A percentile compares a stretch with the other conserved stretches of the same genome.
Conservation (phyloP, 306 rosid genomes). For the Mimosa pudica region DNA sequence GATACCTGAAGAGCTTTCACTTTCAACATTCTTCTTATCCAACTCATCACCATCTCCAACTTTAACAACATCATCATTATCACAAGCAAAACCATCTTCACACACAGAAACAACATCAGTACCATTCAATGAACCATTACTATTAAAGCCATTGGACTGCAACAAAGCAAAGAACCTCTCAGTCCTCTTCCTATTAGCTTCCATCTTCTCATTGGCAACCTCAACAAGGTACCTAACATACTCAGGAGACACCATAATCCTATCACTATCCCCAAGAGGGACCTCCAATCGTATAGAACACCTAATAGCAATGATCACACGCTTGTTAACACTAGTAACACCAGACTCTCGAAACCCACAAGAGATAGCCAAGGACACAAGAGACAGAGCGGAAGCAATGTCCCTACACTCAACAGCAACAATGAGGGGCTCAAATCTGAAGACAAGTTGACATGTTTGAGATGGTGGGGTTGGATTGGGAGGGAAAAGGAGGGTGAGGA, state of each 20-base stretch:
- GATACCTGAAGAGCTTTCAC: constrained; percentile 52
- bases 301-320: constrained; percentile 85
- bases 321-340: constrained; percentile 70
- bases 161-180: constrained; percentile 62
- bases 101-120: constrained; percentile 4
- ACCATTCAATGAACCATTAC: constrained; percentile 7
- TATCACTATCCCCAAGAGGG: constrained; percentile 65
- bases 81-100: constrained; percentile 27
- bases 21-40: constrained; percentile 37
- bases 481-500: constrained; percentile 62
- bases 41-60: constrained; percentile 34
- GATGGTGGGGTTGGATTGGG: constrained; percentile 39
- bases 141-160: constrained; percentile 33
- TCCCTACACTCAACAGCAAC: constrained; percentile 84
- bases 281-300: constrained; percentile 87
- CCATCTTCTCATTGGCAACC: constrained; percentile 85
- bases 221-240: constrained; percentile 68
- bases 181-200: constrained; percentile 73
- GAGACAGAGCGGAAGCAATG: constrained; percentile 69
- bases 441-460: constrained; percentile 58
- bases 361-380: constrained; percentile 80
- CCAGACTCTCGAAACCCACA: constrained; percentile 94
- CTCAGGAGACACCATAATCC: constrained; percentile 67
- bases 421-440: constrained; percentile 91
- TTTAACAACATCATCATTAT: constrained; percentile 31